Evolutionary conservation across 306 rosid species (phyloP).

Genomic region (Gillenia trifoliata): DNA sequence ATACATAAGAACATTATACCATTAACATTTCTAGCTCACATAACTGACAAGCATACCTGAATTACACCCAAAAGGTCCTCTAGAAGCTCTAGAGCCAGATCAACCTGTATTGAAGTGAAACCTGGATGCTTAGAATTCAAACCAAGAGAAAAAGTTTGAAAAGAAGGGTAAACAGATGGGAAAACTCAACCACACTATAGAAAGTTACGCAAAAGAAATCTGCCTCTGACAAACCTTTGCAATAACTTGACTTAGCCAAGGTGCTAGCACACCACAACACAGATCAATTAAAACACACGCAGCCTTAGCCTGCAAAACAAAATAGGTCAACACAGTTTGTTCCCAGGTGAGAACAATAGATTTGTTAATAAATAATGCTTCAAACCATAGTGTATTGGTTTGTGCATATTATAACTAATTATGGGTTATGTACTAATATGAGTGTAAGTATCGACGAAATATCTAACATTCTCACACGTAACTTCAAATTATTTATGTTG

Average conservation of each 20-base stretch:
- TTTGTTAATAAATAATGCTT: constrained; percentile 12
- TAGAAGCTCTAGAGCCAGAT: constrained; percentile 82
- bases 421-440: background rate
- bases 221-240: constrained; percentile 61
- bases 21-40: background rate
- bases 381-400: background rate
- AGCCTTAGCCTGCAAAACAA: constrained; percentile 69
- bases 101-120: constrained; percentile 53
- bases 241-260: constrained; percentile 81
- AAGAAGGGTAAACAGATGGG: no score
- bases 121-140: constrained; percentile 19
- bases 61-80: constrained; percentile 90
- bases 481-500: background rate
- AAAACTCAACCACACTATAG: background rate
- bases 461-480: background rate
- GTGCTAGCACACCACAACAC: constrained; percentile 72
- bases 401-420: background rate
- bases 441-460: background rate
- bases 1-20: background rate
- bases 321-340: constrained; percentile 17
- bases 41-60: constrained; percentile 44
- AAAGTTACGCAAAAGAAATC: constrained; percentile 9
- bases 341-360: constrained; percentile 10
- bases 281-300: constrained; percentile 86
- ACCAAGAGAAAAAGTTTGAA: constrained; percentile 5